These are phyloP conservation scores for Penicillium sp. DNA, from an alignment of 2,329 filamentous ascomycete species.

Conservation along the genomic window DNA sequence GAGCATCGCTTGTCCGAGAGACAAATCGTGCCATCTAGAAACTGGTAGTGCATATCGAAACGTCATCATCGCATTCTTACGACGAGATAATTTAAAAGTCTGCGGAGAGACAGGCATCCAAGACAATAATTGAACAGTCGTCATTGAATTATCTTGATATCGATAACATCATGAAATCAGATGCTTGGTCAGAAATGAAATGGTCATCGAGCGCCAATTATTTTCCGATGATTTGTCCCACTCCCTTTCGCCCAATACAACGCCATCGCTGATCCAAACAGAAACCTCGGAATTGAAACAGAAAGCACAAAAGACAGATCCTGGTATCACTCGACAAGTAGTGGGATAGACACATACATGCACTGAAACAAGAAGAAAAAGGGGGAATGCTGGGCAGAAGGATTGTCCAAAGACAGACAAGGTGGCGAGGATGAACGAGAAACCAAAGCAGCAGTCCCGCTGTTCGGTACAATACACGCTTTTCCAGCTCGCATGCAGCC, in stretches of 20 bases:
- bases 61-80: no score
- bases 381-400: slow-evolving; percentile 5
- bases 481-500: slow-evolving; percentile 8
- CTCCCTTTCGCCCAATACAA: slow-evolving; percentile 3
- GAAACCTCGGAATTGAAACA: slow-evolving; percentile 11
- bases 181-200: neutral
- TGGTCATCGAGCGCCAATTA: neutral
- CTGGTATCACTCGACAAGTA: neutral
- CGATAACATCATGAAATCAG: neutral
- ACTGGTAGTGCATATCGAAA: no score
- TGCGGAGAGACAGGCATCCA: no score
- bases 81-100: no score
- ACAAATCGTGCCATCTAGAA: no score
- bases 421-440: neutral
- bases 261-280: slow-evolving; percentile 21
- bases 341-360: neutral
- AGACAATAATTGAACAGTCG: no score
- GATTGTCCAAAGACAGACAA: neutral
- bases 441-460: slow-evolving; percentile 8
- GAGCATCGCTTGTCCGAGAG: no score
- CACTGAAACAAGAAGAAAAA: slow-evolving; percentile 4
- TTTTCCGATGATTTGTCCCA: no score
- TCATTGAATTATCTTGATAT: neutral
- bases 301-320: neutral
- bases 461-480: slow-evolving; percentile 18